Base-by-base conservation (phyloP, 345 rosid species). In the Orychophragmus violaceus region DNA sequence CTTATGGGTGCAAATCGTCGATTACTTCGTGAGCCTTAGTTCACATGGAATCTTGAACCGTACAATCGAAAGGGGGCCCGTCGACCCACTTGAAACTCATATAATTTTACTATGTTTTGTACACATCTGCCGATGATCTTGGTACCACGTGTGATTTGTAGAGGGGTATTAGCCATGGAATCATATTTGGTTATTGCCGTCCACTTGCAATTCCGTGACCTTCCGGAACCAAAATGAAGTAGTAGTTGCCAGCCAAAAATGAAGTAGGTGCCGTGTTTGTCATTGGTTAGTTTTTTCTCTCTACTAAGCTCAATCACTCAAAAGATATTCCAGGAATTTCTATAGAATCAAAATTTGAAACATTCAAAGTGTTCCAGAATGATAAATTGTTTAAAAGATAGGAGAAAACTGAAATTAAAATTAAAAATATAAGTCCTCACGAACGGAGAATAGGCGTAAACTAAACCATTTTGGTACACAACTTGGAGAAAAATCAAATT, bases 31-130 rank as follows among this genome's bases (percentile, higher is more conserved):
- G 17, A n/a, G 36, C 35, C 49, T 12, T 12, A n/a, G 11, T 42
- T 53, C 46, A 62, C 44, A 62, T 45, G 63, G 33, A 57, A 48
- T 13, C 49, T 21, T 58, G 57, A 33, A 58, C 56, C 37, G 35
- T 45, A 33, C 57, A 16, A 45, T 16, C 57, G 11, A 32, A 11
- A 19, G 3, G 6, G 13, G 35, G 23, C 57, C 55, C 46, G 45
- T 10, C 18, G 36, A 45, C 16, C 70, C 42, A 54, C 22, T 42
- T 21, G 63, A 55, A 29, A 5, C 24, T 63, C 6, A n/a, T n/a
- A 16, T 36, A 60, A 9, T 60, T 27, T 46, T 30, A n/a, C n/a
- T 46, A 30, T 62, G 19, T 8, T 62, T 44, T 18, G 19, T 39
- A 46, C 37, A 16, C 14, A 59, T 37, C 4, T 18, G 25, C 32